Evolutionary conservation across 768 basidiomycete species (phyloP), one percentile per base, ranked within the genome.

Genomic region (Lentinus brumalis): DNA sequence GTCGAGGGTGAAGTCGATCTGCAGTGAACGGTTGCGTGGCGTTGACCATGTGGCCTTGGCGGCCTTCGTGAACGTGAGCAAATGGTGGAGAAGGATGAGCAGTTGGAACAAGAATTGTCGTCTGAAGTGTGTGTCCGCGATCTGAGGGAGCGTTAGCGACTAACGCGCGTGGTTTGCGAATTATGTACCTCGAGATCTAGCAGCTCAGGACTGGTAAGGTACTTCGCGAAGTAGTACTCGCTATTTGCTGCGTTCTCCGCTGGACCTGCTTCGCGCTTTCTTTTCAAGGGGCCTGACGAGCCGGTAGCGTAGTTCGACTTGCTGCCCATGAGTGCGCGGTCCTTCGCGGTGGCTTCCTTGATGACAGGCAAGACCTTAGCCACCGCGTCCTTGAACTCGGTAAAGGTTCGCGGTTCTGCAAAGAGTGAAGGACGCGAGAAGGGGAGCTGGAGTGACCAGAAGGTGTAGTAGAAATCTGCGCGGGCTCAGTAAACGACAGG

Each of bases 211-310:
- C 86, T 93, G 0, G 94, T 96, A 56, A 97, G 76, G 75, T 94
- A 96, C 74, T 96, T 97, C 40, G 94, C 92, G 69, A 95, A 96
- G 76, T 96, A 96, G 70, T 94, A 95, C 61, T 94, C 88, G 51
- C 73, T 72, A 14, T 77, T 75, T 56, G 79, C 79, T 15, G 74
- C 77, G 68, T 86, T 87, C 88, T 84, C 75, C 88, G 90, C 59
- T 88, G 80, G 73, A 91, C 93, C 58, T 82, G 70, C 0, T 75
- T 74, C 32, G 67, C 67, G 9, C 65, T 72, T 46, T 38, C 63
- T 56, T 53, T 71, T 65, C n/a, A 67, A 54, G 15, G 74, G 68
- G 58, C 76, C 72, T 14, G 76, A 75, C 2, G 73, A 62, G 0
- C 75, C 78, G 5, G 77, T 29, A 1, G 58, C 56, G 44, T 59